Evolutionary conservation across 2,329 filamentous ascomycete genomes (phyloP).

Genomic region (Colletotrichum sp.): DNA sequence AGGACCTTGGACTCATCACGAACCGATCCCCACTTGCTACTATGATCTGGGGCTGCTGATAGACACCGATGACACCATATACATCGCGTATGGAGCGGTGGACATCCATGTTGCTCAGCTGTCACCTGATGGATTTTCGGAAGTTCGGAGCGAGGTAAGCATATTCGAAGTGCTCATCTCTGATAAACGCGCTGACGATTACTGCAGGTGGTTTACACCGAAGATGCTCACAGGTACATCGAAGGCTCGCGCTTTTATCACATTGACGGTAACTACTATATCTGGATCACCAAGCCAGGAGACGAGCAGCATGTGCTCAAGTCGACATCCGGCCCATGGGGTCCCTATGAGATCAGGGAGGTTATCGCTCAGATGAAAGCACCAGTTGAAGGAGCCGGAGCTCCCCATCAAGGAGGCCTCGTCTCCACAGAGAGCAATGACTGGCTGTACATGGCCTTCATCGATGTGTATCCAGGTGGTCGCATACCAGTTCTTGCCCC

Average conservation of each 20-base stretch:
- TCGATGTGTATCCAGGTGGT: conserved; percentile 57
- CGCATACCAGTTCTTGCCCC: conserved; percentile 60
- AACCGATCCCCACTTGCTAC: conserved; percentile 37
- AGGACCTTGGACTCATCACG: neutral
- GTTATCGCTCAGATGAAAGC: conserved; percentile 43
- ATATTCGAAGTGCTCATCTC: neutral
- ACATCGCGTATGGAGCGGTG: conserved; percentile 47
- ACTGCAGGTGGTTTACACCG: neutral
- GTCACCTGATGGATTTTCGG: conserved; percentile 45
- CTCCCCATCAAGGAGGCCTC: conserved; percentile 58
- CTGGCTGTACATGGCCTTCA: conserved; percentile 65
- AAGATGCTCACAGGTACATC: conserved; percentile 26
- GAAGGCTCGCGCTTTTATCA: conserved; percentile 63
- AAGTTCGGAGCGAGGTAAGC: conserved; percentile 39
- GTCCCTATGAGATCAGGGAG: conserved; percentile 49
- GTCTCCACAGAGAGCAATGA: conserved; percentile 52
- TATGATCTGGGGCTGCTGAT: conserved; percentile 52
- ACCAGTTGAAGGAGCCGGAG: conserved; percentile 47
- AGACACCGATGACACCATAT: conserved; percentile 53
- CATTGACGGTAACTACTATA: conserved; percentile 58
- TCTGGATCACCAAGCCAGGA: conserved; percentile 52
- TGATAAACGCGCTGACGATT: neutral
- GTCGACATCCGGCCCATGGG: conserved; percentile 46
- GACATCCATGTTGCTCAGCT: conserved; percentile 47
- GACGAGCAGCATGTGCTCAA: conserved; percentile 52